Percentiles rank a stretch among this genome's conserved stretches.
phyloP scores from a whole-genome alignment of 495 filamentous ascomycete species.

The Penicillium fimorum region DNA sequence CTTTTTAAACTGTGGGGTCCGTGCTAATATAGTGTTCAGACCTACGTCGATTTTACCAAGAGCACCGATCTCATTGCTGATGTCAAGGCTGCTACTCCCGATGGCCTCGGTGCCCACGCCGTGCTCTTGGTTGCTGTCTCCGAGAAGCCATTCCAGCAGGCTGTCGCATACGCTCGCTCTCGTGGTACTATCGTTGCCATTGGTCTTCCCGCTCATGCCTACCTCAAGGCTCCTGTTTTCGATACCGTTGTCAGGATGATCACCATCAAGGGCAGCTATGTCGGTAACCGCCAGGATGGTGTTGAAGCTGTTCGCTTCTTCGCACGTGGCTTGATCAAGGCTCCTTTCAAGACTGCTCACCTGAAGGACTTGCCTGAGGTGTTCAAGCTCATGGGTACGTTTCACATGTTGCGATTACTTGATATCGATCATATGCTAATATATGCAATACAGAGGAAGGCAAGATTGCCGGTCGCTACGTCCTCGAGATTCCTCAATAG shows the following conservation, averaged over 20 bases:
- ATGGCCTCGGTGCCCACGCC: constrained; percentile 80
- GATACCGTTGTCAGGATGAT: constrained; percentile 83
- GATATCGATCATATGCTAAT: constrained; percentile 13
- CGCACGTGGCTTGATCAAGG: constrained; percentile 73
- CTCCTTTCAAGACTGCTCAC: constrained; percentile 77
- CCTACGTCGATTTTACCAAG: constrained; percentile 74
- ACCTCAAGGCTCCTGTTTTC: constrained; percentile 77
- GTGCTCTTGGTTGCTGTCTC: constrained; percentile 78
- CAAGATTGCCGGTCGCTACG: constrained; percentile 85
- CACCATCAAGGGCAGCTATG: constrained; percentile 85
- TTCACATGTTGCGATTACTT: not conserved
- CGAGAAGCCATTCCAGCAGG: constrained; percentile 93
- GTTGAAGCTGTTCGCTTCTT: constrained; percentile 88
- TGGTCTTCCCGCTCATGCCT: constrained; percentile 76
- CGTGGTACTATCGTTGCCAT: constrained; percentile 81
- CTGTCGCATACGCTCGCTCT: constrained; percentile 76
- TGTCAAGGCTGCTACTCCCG: constrained; percentile 71
- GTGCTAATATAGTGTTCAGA: constrained; percentile 11
- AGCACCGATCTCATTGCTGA: constrained; percentile 72
- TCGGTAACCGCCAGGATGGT: constrained; percentile 82
- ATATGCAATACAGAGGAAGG: constrained; percentile 47
- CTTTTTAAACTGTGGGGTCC: too few species aligned
- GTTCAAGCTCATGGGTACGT: constrained; percentile 63
- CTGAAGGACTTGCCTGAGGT: constrained; percentile 73
- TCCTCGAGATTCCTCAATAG: constrained; percentile 68